Evolutionary conservation across 371 early-diverging fungal species (phyloP).

Genomic region (Mucor mucedo): DNA sequence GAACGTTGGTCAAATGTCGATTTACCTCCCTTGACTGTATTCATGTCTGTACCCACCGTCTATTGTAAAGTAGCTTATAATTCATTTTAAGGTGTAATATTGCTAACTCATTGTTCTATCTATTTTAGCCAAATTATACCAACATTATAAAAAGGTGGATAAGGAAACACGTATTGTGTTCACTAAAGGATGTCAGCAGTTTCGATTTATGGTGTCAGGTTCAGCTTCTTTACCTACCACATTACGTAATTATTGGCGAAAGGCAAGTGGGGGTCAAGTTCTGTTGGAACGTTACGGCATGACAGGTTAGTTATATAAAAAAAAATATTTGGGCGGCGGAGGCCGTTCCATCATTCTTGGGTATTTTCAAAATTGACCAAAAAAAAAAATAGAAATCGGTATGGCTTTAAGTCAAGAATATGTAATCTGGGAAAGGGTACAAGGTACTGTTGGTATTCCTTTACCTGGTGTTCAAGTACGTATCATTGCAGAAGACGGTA

Average conservation of each 20-base stretch:
- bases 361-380: neutral
- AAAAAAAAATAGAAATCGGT: slow-evolving; percentile 69
- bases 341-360: too few species aligned
- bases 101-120: neutral
- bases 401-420: slow-evolving; percentile 83
- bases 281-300: slow-evolving; percentile 89
- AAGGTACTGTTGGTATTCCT: slow-evolving; percentile 81
- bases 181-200: slow-evolving; percentile 58
- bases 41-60: slow-evolving; percentile 92
- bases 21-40: slow-evolving; percentile 55
- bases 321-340: neutral
- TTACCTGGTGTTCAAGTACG: slow-evolving; percentile 74
- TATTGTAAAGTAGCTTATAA: slow-evolving; percentile 42
- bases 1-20: slow-evolving; percentile 50
- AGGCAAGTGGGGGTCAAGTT: slow-evolving; percentile 67
- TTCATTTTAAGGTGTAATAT: neutral
- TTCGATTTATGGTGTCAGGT: slow-evolving; percentile 83
- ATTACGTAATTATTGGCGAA: slow-evolving; percentile 68
- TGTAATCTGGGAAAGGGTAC: slow-evolving; percentile 49
- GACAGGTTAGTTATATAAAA: slow-evolving; percentile 51
- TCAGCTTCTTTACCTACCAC: slow-evolving; percentile 78
- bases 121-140: slow-evolving; percentile 56
- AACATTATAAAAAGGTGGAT: slow-evolving; percentile 43
- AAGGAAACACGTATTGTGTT: slow-evolving; percentile 37
- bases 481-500: slow-evolving; percentile 57